Evolutionary conservation across 768 basidiomycete genomes (phyloP), one percentile per base, ranked within the genome.

Genomic region (Mycena capillaripes): DNA sequence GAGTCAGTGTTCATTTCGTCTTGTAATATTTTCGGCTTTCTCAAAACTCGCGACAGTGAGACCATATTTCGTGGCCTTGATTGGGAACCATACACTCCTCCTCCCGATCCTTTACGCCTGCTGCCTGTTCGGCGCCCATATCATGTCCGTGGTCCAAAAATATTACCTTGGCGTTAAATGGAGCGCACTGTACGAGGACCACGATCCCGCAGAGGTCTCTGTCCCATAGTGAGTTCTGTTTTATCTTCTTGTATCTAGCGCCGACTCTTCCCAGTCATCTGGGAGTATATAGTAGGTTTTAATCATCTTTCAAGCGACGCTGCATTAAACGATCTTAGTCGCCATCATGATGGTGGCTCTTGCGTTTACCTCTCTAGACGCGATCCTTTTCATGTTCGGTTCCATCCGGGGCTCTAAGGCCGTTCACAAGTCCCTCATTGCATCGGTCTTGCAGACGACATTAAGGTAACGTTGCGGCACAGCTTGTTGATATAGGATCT

Each of bases 111-210:
- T 29, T 14, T 61, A 61, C 59, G 59, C 59, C 40, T 61, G 59
- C 25, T 61, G 59, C 40, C n/a, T 61, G 38, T 61, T 61, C 29
- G 59, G 59, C 14, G 14, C 42, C 16, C 42, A 44, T 44, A 44
- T 44, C 42, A 21, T 17, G 16, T 14, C 42, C 19, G 59, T 44
- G 59, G 23, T 44, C 19, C 59, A 61, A 46, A 61, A 61, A 42
- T 61, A 61, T 29, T 61, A 61, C 40, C 42, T 61, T 14, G 59
- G 59, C 23, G 59, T 61, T 2, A 40, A 44, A 21, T 61, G 59
- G 59, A 61, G 52, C 23, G 52, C 52, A 19, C 9, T 57, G 59
- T 61, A 61, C n/a, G 59, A 61, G 40, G 40, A 42, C 40, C 59
- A 61, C 25, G 59, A 61, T 44, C 59, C 40, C 2, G 44, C 59